Evolutionary conservation across 2,329 filamentous ascomycete genomes (phyloP), one percentile per base, ranked within the genome.

Genomic region (Phaeomoniella chlamydospora): DNA sequence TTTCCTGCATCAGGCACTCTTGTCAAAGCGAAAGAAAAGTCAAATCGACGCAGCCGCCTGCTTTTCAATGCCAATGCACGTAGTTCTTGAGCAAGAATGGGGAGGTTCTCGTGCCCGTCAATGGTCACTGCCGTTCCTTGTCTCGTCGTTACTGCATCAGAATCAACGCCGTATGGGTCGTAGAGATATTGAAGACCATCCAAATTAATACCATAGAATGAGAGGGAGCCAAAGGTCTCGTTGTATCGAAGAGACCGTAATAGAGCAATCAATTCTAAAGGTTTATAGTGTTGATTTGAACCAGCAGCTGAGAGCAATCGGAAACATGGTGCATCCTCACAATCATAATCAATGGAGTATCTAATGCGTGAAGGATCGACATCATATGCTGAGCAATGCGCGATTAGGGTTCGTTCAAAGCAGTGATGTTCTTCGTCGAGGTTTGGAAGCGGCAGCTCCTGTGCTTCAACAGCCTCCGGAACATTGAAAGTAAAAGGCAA

Each of bases 191-290:
- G 76, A n/a, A 83, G 54, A 18, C 61, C 57, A 49, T 81, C 75
- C n/a, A 83, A 56, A 42, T 66, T 68, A 33, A 81, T 67, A 29
- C 70, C 68, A 17, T 67, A 68, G 48, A 83, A 82, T 0, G 77
- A 82, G 15, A 83, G 74, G 1, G 74, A 72, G 17, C 62, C 62
- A 51, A 82, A 83, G 1, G 65, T 69, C 47, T 82, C 76, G 47
- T 83, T 82, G 53, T 80, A 83, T 29, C 79, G 70, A 36, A 83
- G 53, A 6, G 78, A 67, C 41, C 77, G 67, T 62, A 80, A 68
- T n/a, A 83, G 67, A 3, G 78, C 75, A 18, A 83, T 63, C n/a
- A 82, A 56, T 48, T 82, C 78, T 15, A 75, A 51, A 3, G 65
- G 59, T 2, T 62, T 67, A 47, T 83, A 83, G 26, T 67, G 66